Base-by-base conservation (phyloP, 257 asterid species). In the Ilex asprella region DNA sequence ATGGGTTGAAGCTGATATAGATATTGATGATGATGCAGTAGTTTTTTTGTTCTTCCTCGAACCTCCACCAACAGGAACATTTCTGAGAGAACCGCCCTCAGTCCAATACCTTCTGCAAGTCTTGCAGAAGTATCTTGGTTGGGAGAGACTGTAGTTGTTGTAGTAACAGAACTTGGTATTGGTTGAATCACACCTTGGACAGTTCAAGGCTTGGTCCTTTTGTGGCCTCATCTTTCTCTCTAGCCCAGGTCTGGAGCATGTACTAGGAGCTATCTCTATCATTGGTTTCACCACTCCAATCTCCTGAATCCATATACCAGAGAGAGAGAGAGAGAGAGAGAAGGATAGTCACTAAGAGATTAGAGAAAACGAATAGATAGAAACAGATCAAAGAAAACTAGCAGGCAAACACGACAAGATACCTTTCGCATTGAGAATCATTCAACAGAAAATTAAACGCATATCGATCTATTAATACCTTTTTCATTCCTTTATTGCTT, bases 111-210 rank as follows among this genome's bases (percentile, higher is more conserved):
- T 76, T 64, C 93, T 69, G 67, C 95, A 87, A 1, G 86, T 77
- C 82, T 87, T 87, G 84, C 95, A 87, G 12, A 85, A 83, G 80
- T 87, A 87, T 46, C 95, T 81, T 15, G 96, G 96, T 58, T 88
- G 96, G 61, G 87, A 79, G 46, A 85, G 80, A 75, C 92, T 88
- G 74, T 86, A 83, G 58, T 88, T 87, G 75, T 87, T 87, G 91
- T 87, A 87, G 68, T 87, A 87, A 66, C 94, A 87, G 56, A 87
- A 84, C 64, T 87, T 87, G 16, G 96, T 85, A 81, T 85, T 87
- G 12, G 81, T 77, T 29, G 96, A 85, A 55, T 85, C 58, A 65
- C 96, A 88, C 21, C 96, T 78, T 12, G 96, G 96, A 56, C 96
- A 88, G 27, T 81, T 85, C 16, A 76, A 10, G 21, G 71, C 78